These are phyloP conservation scores for Chamaecrista fasciculata DNA, from an alignment of 306 rosid genomes.

Conservation along the genomic window DNA sequence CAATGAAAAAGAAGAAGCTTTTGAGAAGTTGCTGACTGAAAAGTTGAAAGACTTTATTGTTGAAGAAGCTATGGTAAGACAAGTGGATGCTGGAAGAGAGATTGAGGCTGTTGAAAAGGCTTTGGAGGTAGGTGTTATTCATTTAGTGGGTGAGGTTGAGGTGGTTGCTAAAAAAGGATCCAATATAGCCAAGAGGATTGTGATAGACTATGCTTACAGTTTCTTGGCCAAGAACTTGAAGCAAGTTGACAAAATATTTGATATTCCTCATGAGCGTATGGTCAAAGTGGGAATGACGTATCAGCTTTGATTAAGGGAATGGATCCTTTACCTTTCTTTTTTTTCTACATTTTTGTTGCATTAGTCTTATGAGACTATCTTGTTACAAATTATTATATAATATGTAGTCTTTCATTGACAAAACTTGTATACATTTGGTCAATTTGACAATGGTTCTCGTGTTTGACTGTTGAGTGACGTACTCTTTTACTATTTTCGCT, in stretches of 20 bases:
- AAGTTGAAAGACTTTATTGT: background rate
- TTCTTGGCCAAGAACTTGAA: background rate
- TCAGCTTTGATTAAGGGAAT: background rate
- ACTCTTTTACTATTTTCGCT: too few relatives aligned
- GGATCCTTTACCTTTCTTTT: too few relatives aligned
- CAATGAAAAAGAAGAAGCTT: background rate
- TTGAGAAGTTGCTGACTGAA: background rate
- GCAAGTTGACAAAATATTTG: background rate
- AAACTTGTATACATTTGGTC: too few relatives aligned
- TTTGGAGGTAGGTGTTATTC: background rate
- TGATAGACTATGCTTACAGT: background rate
- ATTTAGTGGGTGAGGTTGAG: background rate
- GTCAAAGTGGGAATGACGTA: background rate
- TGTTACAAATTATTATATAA: too few relatives aligned
- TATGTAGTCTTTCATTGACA: too few relatives aligned
- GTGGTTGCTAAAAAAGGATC: background rate
- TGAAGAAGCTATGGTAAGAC: background rate
- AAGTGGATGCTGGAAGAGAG: background rate
- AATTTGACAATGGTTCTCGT: too few relatives aligned
- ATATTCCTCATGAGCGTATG: background rate
- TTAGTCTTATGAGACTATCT: too few relatives aligned
- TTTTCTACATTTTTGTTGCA: too few relatives aligned
- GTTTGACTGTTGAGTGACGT: too few relatives aligned
- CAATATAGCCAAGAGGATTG: background rate
- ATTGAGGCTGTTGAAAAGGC: background rate